Base-by-base conservation (phyloP, 495 filamentous ascomycete species). In the Xylaria curta region DNA sequence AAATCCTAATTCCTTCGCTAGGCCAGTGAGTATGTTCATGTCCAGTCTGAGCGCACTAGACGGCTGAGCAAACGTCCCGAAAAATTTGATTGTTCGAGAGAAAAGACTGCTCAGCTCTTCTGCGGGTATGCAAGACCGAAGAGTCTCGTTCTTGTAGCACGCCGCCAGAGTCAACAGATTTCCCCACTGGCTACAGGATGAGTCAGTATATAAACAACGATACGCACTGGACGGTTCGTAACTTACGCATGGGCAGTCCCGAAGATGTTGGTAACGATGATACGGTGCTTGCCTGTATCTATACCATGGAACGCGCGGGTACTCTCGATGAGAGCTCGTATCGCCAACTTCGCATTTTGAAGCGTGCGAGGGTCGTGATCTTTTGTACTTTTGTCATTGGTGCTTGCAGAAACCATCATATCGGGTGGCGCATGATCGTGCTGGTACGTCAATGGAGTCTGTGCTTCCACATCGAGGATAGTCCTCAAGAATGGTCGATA, bases 161-260 rank as follows among this genome's bases (percentile, higher is more conserved):
- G 95, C 94, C 26, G 93, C 89, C 2, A 99, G 89, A 7, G 95
- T 92, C 54, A 98, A 83, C 77, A 98, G 90, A 78, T 98, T 99
- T 63, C 96, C 96, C 81, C 97, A 99, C 94, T 98, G 96, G 12
- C 95, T 97, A 71, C 1, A 63, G 5, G 9, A 49, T 17, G 36
- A 72, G 72, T 77, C 74, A 77, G 68, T 59, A 58, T 8, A 51
- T 17, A n/a, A 19, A 0, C 21, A 44, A 47, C 42, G 46, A 12
- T 40, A 66, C 59, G 4, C n/a, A 38, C 60, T 47, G 4, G 3
- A 36, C 63, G 69, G 21, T 21, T 58, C 17, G 47, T 28, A 62
- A 89, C 94, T 89, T 94, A 98, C 94, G 95, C 95, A 86, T 97
- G 95, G 73, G 94, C 92, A 15, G 95, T 98, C 28, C 95, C 95